phyloP scores from a whole-genome alignment of 257 asterid genomes.

The Petunia axillaris region DNA sequence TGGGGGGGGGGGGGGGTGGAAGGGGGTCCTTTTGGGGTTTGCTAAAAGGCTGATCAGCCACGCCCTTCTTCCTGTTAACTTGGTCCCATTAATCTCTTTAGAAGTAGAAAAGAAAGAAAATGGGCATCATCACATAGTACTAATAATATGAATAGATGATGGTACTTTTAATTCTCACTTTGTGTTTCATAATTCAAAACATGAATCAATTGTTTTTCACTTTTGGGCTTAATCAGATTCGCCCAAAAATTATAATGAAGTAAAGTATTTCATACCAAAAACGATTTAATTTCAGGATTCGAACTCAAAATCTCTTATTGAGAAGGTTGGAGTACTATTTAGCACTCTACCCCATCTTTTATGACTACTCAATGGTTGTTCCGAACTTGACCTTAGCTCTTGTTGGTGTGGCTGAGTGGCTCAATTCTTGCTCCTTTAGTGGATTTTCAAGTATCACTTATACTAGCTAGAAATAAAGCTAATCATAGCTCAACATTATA shows the following conservation, averaged over 20 bases:
- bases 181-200: conserved; percentile 15
- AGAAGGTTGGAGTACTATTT: too few species aligned
- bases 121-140: neutral
- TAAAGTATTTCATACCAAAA: too few species aligned
- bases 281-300: too few species aligned
- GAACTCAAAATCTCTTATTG: too few species aligned
- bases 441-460: conserved; percentile 11
- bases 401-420: neutral
- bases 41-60: conserved; percentile 45
- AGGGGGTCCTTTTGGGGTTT: conserved; percentile 37
- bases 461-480: conserved; percentile 9
- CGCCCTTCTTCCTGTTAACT: conserved; percentile 27
- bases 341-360: too few species aligned
- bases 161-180: neutral
- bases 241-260: too few species aligned
- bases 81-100: conserved; percentile 34
- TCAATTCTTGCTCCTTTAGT: neutral
- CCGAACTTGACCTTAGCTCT: neutral
- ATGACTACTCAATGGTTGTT: neutral
- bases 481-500: conserved; percentile 6
- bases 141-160: neutral
- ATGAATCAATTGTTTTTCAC: neutral
- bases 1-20: conserved; percentile 43
- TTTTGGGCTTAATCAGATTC: too few species aligned
- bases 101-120: neutral